These are phyloP conservation scores for Psilocybe tampanensis DNA, from an alignment of 768 basidiomycete genomes.

Conservation along the genomic window DNA sequence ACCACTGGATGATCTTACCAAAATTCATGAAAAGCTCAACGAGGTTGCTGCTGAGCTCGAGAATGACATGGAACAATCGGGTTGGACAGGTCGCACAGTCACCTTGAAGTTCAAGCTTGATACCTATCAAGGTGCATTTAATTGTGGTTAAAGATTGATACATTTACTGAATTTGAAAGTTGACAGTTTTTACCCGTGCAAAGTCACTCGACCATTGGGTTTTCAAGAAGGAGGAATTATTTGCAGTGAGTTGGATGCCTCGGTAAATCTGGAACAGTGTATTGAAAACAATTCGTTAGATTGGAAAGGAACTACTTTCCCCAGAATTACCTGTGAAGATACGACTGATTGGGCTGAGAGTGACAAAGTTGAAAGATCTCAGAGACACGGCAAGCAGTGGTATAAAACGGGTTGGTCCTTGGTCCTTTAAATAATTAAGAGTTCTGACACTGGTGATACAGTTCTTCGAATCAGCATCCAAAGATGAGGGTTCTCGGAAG, in stretches of 20 bases:
- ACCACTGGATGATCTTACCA: constrained; percentile 61
- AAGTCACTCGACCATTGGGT: constrained; percentile 79
- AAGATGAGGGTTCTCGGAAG: constrained; percentile 39
- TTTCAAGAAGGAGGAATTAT: constrained; percentile 77
- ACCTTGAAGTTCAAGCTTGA: constrained; percentile 94
- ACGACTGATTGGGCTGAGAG: constrained; percentile 84
- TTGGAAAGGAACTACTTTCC: constrained; percentile 80
- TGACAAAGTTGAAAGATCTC: constrained; percentile 89
- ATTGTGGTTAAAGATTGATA: constrained; percentile 3
- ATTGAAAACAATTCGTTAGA: constrained; percentile 39
- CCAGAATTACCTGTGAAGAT: constrained; percentile 80
- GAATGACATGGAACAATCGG: constrained; percentile 73
- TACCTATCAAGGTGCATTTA: constrained; percentile 83
- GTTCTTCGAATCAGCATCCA: constrained; percentile 58
- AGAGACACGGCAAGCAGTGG: constrained; percentile 48
- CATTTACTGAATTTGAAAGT: neutral
- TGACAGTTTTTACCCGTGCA: constrained; percentile 76
- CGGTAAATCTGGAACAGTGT: neutral
- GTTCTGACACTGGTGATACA: constrained; percentile 23
- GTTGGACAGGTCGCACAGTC: constrained; percentile 88
- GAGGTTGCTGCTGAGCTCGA: constrained; percentile 83
- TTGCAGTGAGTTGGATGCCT: constrained; percentile 54
- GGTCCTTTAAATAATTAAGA: too few relatives aligned
- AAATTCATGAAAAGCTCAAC: constrained; percentile 76
- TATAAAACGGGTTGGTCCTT: constrained; percentile 67